Base-by-base conservation (phyloP, 1,139 yeast genomes). In the Candida labiduridarum region DNA sequence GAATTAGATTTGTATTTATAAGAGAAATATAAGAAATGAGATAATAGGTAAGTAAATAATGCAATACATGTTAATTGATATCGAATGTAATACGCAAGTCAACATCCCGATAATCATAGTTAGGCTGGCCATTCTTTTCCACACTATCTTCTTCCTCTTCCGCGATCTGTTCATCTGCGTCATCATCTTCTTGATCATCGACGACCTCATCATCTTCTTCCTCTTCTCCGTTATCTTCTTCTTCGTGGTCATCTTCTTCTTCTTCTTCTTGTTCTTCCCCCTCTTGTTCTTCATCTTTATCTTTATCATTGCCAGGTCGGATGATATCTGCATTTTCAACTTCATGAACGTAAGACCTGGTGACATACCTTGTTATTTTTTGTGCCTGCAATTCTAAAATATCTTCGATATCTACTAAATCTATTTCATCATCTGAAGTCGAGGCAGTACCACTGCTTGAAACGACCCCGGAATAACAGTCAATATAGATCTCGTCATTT, bases 361-460 rank as follows among this genome's bases (percentile, higher is more conserved):
- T 76, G 6, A 72, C 74, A 48, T 71, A 72, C 31, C 72, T 65
- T 0, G 87, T 82, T 27, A 84, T 70, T 56, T 69, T 67, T 52
- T 80, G 66, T 0, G 87, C 73, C 59, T 83, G 88, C 44, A 66
- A 69, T 55, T 83, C 85, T 41, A 78, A 57, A 1, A 81, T 63
- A 52, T 80, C 86, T 11, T 66, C 65, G 15, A 57, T 55, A 35
- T 68, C 72, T 11, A 62, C 57, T 48, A 60, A 57, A 44, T 68
- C 71, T 36, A 62, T 52, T 16, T 55, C 55, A 4, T 41, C 54
- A 9, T 55, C 63, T 4, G 55, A 51, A 12, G 56, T 47, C 46
- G 53, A 36, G 4, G 42, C 29, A 55, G 69, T 31, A 51, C 58
- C 63, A 5, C 67, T 58, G 29, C 66, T 63, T 4, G 70, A 61